Conservation (phyloP, 2,329 filamentous ascomycete genomes). For the Lomentospora prolificans region DNA sequence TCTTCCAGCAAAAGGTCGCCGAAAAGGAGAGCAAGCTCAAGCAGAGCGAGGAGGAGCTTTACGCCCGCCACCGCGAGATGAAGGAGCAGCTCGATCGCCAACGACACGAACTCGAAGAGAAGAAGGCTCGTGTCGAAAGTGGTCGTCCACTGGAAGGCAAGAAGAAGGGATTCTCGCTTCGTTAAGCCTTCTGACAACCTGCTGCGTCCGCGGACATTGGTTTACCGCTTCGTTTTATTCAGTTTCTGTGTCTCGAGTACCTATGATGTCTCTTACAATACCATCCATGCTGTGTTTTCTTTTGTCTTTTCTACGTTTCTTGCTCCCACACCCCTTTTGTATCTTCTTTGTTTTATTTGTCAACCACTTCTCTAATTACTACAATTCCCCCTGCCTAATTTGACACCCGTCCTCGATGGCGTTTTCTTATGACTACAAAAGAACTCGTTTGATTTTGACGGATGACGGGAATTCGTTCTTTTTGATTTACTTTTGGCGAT, state of each 20-base stretch:
- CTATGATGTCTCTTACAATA: constrained; percentile 50
- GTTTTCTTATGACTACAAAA: constrained; percentile 6
- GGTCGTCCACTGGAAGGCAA: constrained; percentile 92
- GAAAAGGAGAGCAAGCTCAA: constrained; percentile 99
- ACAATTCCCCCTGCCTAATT: constrained; percentile 28
- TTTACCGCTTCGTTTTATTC: constrained; percentile 14
- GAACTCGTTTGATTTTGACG: constrained; percentile 7
- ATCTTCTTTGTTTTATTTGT: constrained; percentile 25
- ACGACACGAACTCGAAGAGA: constrained; percentile 91
- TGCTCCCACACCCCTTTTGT: constrained; percentile 27
- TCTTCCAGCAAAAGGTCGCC: constrained; percentile 99
- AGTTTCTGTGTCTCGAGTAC: constrained; percentile 41
- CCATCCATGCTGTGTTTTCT: constrained; percentile 43
- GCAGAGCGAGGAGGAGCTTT: constrained; percentile 98
- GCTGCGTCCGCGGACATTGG: constrained; percentile 8
- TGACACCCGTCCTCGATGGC: constrained; percentile 5
- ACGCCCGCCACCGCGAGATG: constrained; percentile 97
- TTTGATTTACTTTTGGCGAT: constrained; percentile 9
- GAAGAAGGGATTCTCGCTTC: constrained; percentile 98
- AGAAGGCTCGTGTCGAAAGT: constrained; percentile 92
- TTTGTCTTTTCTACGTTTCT: constrained; percentile 29
- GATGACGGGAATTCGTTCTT: constrained; percentile 7
- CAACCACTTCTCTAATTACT: constrained; percentile 6
- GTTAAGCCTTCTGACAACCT: constrained; percentile 45
- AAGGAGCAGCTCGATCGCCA: constrained; percentile 98